Percentiles rank a stretch among this genome's conserved stretches.
phyloP scores from a whole-genome alignment of 345 rosid species.

The Rhizophora apiculata region DNA sequence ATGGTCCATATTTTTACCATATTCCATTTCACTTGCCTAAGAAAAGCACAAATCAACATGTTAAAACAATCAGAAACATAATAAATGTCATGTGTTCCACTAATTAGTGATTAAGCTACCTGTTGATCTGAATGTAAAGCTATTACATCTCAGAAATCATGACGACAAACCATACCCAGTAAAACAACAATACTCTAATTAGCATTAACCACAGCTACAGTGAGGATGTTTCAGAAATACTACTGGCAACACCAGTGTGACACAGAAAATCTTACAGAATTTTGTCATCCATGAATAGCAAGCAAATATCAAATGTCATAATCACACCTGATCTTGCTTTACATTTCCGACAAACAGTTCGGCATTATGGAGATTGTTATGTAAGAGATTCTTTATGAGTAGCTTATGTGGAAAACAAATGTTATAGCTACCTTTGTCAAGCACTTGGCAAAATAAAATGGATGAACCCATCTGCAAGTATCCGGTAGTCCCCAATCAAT shows the following conservation, averaged over 20 bases:
- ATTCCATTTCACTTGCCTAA: constrained; percentile 58
- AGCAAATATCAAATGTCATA: neutral
- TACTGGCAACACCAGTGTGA: neutral
- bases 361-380: neutral
- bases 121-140: no score
- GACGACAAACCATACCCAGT: no score
- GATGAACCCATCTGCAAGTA: constrained; percentile 63
- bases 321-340: neutral
- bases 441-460: constrained; percentile 84
- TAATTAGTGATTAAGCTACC: no score
- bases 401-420: constrained; percentile 13
- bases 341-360: constrained; percentile 4
- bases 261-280: neutral
- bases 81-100: neutral
- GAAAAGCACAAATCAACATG: constrained; percentile 10
- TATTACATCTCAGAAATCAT: no score
- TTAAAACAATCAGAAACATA: neutral
- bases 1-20: constrained; percentile 58
- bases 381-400: neutral
- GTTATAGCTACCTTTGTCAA: constrained; percentile 59
- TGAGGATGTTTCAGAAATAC: neutral
- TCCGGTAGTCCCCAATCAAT: constrained; percentile 96
- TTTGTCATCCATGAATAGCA: neutral
- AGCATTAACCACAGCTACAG: neutral
- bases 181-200: no score